Evolutionary conservation across 1,139 yeast genomes (phyloP), one percentile per base, ranked within the genome.

Genomic region (Pneumocystis wakefieldiae): DNA sequence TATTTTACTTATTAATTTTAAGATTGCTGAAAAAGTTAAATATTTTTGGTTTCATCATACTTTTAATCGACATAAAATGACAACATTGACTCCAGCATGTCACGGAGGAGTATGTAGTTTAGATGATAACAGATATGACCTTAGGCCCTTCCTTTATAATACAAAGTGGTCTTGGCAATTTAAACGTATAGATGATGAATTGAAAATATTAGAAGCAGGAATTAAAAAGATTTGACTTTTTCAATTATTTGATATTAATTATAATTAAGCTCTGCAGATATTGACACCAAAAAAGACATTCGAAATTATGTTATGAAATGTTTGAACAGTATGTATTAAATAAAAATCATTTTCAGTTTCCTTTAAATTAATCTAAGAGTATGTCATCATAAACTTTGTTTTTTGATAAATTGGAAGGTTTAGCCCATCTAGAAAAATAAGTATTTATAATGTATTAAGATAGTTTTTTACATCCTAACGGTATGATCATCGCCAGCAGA

Each of bases 41-140:
- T 79, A 84, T 64, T 92, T 92, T 75, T 92, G 88, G 80, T 91
- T 87, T 78, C 92, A 82, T 72, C 92, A 92, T 74, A 96, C 97
- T 6, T 82, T 92, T 64, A 92, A 92, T 74, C 83, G 99, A 71
- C 99, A 92, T 75, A 92, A 92, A 75, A 94, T 89, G 85, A 92
- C 98, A 0, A 91, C 94, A 19, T 80, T 91, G 75, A 92, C 99
- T 0, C 99, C 99, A 15, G 83, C 95, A 32, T 94, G 92, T 71
- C 98, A 92, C 70, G 98, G 98, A 0, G 99, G 92, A 73, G 95
- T 88, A 71, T 92, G 94, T 72, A 89, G 97, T 1, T 97, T 98
- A 0, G 99, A 92, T 74, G 99, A 92, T 73, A 92, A 92, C 73
- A 81, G 99, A 70, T 92, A 87, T 73, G 99, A 92, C 73, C 78